phyloP scores from a whole-genome alignment of 805 yeast species.

The Cyberlindnera japonica region DNA sequence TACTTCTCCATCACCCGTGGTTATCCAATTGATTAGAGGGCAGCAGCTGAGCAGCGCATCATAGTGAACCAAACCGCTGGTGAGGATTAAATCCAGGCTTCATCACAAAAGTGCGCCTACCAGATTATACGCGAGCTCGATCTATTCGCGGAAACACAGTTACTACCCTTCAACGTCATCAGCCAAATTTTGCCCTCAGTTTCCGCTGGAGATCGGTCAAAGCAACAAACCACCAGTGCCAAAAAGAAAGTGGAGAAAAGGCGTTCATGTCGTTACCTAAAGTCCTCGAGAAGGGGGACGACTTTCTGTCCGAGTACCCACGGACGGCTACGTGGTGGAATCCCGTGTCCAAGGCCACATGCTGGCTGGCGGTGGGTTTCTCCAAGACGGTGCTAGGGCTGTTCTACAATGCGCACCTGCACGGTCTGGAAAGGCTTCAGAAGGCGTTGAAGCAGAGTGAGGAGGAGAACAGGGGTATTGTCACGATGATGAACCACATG shows the following conservation, averaged over 20 bases:
- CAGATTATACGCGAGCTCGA: too few species aligned
- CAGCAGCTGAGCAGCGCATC: not conserved
- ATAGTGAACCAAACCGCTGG: not conserved
- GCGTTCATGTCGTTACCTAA: conserved; percentile 71
- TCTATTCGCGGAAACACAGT: too few species aligned
- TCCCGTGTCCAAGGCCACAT: conserved; percentile 61
- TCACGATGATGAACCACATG: conserved; percentile 93
- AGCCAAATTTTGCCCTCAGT: too few species aligned
- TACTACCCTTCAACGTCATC: too few species aligned
- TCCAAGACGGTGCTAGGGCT: conserved; percentile 59
- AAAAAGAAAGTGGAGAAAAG: too few species aligned
- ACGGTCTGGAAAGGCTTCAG: conserved; percentile 61
- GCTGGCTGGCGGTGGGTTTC: conserved; percentile 58
- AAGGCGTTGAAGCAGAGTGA: conserved; percentile 60
- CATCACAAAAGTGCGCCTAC: too few species aligned
- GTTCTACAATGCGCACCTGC: conserved; percentile 60
- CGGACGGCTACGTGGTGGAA: conserved; percentile 61
- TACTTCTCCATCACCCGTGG: conserved; percentile 66
- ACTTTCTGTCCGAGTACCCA: conserved; percentile 61
- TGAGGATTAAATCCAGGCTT: too few species aligned
- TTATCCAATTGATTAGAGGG: not conserved
- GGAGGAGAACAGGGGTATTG: conserved; percentile 63
- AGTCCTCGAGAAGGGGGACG: conserved; percentile 71
- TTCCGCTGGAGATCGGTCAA: too few species aligned
- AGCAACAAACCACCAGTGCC: not conserved